phyloP scores from a whole-genome alignment of 805 yeast species.

The Candida coleopterorum region DNA sequence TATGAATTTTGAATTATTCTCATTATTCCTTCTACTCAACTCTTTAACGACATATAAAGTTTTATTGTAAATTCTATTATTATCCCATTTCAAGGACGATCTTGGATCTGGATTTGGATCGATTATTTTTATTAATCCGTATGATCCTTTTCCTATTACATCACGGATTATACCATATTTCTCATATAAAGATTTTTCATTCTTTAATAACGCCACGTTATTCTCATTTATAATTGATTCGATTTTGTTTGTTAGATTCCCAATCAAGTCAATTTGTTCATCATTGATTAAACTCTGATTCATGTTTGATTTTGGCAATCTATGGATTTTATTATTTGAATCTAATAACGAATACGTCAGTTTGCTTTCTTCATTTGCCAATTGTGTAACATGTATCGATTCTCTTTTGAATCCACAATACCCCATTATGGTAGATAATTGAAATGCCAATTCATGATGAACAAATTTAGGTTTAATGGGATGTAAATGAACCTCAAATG shows the following conservation, averaged over 20 bases:
- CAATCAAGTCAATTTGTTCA: conserved; percentile 21
- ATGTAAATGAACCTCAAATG: conserved; percentile 27
- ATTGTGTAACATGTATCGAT: conserved; percentile 12
- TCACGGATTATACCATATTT: conserved; percentile 31
- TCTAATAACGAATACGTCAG: conserved; percentile 27
- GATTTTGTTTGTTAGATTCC: conserved; percentile 16
- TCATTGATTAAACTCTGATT: conserved; percentile 26
- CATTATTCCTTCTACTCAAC: conserved; percentile 20
- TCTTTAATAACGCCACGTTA: conserved; percentile 1
- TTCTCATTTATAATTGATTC: conserved; percentile 12
- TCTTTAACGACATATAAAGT: conserved; percentile 31
- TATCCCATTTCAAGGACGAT: background rate
- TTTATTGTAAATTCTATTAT: conserved; percentile 3
- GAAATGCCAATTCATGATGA: conserved; percentile 15
- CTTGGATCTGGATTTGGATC: conserved; percentile 14
- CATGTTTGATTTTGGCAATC: conserved; percentile 14
- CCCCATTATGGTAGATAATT: conserved; percentile 28
- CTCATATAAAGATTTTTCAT: conserved; percentile 24
- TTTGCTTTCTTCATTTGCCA: conserved; percentile 31
- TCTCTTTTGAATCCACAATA: conserved; percentile 24
- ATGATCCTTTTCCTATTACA: conserved; percentile 35
- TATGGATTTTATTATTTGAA: conserved; percentile 17
- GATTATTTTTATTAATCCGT: conserved; percentile 33
- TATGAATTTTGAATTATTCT: conserved; percentile 42
- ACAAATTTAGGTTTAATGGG: conserved; percentile 11